Base-by-base conservation (phyloP, 768 basidiomycete genomes). In the Neoboletus magnificus region DNA sequence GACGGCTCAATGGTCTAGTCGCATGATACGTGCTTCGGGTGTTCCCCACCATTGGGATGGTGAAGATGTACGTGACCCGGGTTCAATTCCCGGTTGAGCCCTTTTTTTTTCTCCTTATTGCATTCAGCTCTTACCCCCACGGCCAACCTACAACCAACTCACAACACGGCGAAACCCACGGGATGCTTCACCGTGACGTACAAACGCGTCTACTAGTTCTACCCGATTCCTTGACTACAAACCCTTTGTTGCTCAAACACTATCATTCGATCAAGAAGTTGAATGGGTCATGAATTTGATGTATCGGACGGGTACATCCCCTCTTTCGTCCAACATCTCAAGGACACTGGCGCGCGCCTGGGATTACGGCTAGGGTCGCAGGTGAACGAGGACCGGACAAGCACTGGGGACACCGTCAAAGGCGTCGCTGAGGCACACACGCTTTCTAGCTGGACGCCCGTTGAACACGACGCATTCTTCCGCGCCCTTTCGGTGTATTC, bases 391-490 rank as follows among this genome's bases (percentile, higher is more conserved):
- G 44, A 13, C 33, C 50, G 1, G 29, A 13, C 11, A 27, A 23
- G 5, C 5, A 36, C 30, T 15, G 42, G 9, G 16, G 50, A 11
- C 23, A 22, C 35, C 8, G 47, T 11, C n/a, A 40, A 42, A 12
- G 51, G 30, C 4, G 16, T 0, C 18, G 11, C 20, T 30, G 53
- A 50, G 29, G 23, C 43, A n/a, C 30, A 22, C 6, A 10, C 48
- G 0, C 20, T 10, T 36, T 36, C 64, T 8, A 5, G 72, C 55
- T 93, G 91, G 91, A 83, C 85, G 4, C 66, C 77, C 1, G 60
- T 71, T n/a, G 92, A 94, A 64, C 86, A 88, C 57, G 76, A 83
- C 27, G 59, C 65, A 0, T 90, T 93, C 71, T 93, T 92, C 68
- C 86, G 82, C 67, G 85, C 80, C 0, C 69, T 93, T 22, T 71